Evolutionary conservation across 2,329 filamentous ascomycete genomes (phyloP).

Genomic region (Pseudonectria buxi): DNA sequence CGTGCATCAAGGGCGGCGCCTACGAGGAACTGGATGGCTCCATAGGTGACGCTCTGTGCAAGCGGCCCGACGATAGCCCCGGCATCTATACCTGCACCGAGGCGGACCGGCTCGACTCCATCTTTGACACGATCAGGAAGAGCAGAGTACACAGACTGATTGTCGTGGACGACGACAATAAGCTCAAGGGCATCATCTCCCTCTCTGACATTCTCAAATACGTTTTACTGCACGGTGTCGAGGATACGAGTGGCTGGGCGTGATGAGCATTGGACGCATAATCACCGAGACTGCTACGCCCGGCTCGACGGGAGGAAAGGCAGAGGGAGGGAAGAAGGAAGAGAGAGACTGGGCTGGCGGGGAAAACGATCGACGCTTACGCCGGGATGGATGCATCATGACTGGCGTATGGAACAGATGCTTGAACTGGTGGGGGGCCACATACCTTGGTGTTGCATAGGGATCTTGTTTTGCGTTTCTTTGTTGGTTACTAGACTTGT

Average conservation of each 20-base stretch:
- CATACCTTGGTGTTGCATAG: conserved; percentile 13
- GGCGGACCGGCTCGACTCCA: conserved; percentile 85
- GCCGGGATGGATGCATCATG: conserved; percentile 15
- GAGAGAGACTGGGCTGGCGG: conserved; percentile 1
- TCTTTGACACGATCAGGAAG: conserved; percentile 94
- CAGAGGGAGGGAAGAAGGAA: conserved; percentile 4
- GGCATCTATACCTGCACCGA: conserved; percentile 95
- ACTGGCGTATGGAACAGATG: conserved; percentile 17
- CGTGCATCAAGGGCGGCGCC: conserved; percentile 84
- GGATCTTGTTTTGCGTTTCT: conserved; percentile 8
- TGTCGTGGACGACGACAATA: conserved; percentile 83
- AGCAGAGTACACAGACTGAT: conserved; percentile 90
- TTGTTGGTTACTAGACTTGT: conserved; percentile 11
- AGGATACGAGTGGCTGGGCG: conserved; percentile 33
- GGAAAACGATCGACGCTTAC: conserved; percentile 4
- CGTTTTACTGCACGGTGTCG: conserved; percentile 74
- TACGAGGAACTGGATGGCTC: conserved; percentile 85
- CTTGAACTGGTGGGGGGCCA: conserved; percentile 13
- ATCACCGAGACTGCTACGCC: conserved; percentile 10
- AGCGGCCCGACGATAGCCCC: conserved; percentile 81
- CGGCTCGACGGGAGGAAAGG: background rate
- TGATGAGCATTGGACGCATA: conserved; percentile 4
- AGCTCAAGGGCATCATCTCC: conserved; percentile 82
- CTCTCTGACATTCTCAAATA: conserved; percentile 96
- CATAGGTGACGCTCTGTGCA: conserved; percentile 83